Evolutionary conservation across 2,329 filamentous ascomycete species (phyloP), one percentile per base, ranked within the genome.

Genomic region (Coccinonectria pachysandricola): DNA sequence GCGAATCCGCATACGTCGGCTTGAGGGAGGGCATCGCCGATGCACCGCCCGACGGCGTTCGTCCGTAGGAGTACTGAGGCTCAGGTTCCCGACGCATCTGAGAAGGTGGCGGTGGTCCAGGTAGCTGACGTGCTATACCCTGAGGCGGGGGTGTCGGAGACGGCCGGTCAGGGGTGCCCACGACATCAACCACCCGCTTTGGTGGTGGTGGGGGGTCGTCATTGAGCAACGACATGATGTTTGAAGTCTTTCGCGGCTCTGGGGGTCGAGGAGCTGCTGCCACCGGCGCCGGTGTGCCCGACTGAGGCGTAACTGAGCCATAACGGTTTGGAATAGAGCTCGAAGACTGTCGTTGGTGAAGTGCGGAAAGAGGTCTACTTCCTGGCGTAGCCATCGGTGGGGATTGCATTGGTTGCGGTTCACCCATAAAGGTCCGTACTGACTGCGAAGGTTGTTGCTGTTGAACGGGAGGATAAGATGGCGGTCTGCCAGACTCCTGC

Each of bases 181-280:
- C 54, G 7, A 72, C 56, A 28, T 72, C 68, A 20, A 35, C 53
- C 15, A 71, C 53, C 16, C 68, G 59, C 49, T 72, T 71, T n/a
- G 61, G 61, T 6, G 63, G 54, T 5, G 61, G 54, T 4, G 55
- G 56, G 6, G 65, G 61, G 27, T 76, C 73, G 35, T 76, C 70
- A 38, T 75, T 75, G 3, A 79, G 57, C 34, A 79, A 49, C 1
- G 71, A 70, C 64, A 76, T 74, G 34, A 79, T 63, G 36, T 59
- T 77, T 9, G 71, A 75, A 6, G 65, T 74, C 54, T 76, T 77
- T n/a, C 66, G 61, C 23, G 54, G 54, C 37, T 70, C 66, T 3
- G 65, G 47, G 19, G 60, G 50, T 15, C 60, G 51, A 12, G 59
- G 43, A 7, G 60, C 46, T 15, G 56, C 50, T 7, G 56, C 56